These are phyloP conservation scores for Aquilaria yunnanensis DNA, from an alignment of 345 rosid genomes.

Conservation along the genomic window DNA sequence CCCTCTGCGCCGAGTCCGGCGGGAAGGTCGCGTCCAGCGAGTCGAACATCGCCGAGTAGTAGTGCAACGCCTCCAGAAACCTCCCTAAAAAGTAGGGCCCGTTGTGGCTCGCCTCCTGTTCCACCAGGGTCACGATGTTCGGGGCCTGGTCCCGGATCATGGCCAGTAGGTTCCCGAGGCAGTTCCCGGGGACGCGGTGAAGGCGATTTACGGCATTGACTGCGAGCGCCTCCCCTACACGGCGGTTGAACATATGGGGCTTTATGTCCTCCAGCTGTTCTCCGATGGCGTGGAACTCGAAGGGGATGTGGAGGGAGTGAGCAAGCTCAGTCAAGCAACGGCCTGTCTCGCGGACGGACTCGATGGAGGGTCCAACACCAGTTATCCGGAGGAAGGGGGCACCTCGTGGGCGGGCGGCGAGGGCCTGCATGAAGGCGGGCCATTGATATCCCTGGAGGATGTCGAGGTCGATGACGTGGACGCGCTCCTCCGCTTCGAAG, in stretches of 20 bases:
- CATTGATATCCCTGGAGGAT: conserved; percentile 72
- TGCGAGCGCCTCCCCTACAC: conserved; percentile 61
- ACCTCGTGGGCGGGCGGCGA: conserved; percentile 50
- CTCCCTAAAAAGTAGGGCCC: conserved; percentile 57
- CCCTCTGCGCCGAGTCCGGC: conserved; percentile 49
- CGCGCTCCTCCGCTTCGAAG: conserved; percentile 67
- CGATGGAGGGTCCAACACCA: conserved; percentile 40
- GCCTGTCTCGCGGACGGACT: conserved; percentile 46
- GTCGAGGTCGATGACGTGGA: conserved; percentile 61
- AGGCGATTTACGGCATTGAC: conserved; percentile 50
- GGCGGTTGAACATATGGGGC: conserved; percentile 60
- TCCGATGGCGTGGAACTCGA: conserved; percentile 54
- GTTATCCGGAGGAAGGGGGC: conserved; percentile 61
- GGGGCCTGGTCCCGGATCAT: conserved; percentile 70
- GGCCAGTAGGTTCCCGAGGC: conserved; percentile 37
- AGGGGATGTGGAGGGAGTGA: conserved; percentile 56
- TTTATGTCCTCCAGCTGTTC: conserved; percentile 50
- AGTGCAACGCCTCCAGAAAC: conserved; percentile 65
- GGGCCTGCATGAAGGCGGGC: conserved; percentile 81
- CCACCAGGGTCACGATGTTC: conserved; percentile 53
- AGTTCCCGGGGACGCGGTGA: conserved; percentile 40
- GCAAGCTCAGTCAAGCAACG: conserved; percentile 57
- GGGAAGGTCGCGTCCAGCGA: conserved; percentile 60
- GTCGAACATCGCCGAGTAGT: conserved; percentile 59
- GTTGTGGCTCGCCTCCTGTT: conserved; percentile 66